A percentile compares a stretch with the other conserved stretches of the same genome.
These are phyloP conservation scores for Pisolithus orientalis DNA, from an alignment of 768 basidiomycete species.

Conservation along the genomic window DNA sequence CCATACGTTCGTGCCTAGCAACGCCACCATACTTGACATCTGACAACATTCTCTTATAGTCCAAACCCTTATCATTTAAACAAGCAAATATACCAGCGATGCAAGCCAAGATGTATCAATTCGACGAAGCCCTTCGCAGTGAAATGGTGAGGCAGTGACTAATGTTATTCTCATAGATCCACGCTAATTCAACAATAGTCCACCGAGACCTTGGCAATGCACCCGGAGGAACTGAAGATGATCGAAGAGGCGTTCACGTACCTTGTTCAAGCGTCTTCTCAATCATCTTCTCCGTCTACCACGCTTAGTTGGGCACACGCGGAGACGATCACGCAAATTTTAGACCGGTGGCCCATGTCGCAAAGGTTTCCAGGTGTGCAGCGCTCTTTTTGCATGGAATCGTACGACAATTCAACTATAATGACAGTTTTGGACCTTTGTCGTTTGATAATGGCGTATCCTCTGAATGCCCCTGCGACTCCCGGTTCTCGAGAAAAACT, in stretches of 20 bases:
- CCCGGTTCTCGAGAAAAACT: constrained; percentile 43
- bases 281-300: constrained; percentile 23
- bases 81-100: constrained; percentile 78
- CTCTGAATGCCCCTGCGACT: constrained; percentile 44
- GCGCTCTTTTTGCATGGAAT: not conserved
- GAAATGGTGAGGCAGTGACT: constrained; percentile 51
- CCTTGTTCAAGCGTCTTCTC: constrained; percentile 44
- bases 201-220: constrained; percentile 64
- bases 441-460: constrained; percentile 66
- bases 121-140: constrained; percentile 58
- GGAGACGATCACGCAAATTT: constrained; percentile 54
- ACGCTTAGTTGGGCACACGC: constrained; percentile 44
- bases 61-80: constrained; percentile 69
- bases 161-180: not conserved
- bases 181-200: constrained; percentile 37
- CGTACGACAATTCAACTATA: not conserved
- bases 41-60: constrained; percentile 31
- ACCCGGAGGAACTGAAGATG: constrained; percentile 50
- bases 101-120: constrained; percentile 71
- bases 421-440: constrained; percentile 76
- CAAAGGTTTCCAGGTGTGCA: constrained; percentile 65
- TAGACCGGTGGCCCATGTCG: constrained; percentile 69
- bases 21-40: not conserved
- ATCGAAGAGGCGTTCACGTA: constrained; percentile 61
- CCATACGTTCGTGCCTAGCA: constrained; percentile 40